phyloP scores from a whole-genome alignment of 495 filamentous ascomycete species.

The Geopyxis carbonaria region DNA sequence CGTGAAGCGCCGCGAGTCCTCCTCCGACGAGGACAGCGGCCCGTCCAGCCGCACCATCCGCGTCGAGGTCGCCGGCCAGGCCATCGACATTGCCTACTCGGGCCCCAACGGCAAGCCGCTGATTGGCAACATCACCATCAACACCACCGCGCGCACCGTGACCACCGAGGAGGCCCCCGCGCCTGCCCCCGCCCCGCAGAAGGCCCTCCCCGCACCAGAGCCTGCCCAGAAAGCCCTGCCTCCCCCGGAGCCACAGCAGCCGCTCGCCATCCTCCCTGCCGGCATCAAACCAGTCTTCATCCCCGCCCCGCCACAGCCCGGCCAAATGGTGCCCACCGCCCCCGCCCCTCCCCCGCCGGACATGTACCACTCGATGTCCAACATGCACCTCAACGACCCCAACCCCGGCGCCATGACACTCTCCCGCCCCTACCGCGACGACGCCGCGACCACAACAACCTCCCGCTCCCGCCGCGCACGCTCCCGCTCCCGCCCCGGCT shows the following conservation, averaged over 20 bases:
- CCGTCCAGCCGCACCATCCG: constrained; percentile 12
- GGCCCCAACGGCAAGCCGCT: constrained; percentile 17
- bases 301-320: constrained; percentile 14
- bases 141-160: constrained; percentile 21
- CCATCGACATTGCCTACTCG: constrained; percentile 21
- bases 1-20: constrained; percentile 1
- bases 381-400: constrained; percentile 1
- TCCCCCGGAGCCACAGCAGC: constrained; percentile 3
- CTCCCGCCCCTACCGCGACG: constrained; percentile 6
- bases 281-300: constrained; percentile 11
- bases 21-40: background rate
- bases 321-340: constrained; percentile 7
- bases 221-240: constrained; percentile 2
- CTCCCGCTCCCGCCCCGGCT: constrained; percentile 6
- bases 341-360: constrained; percentile 1
- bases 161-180: constrained; percentile 8
- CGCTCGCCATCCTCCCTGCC: background rate
- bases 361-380: constrained; percentile 1
- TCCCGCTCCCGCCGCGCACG: constrained; percentile 11
- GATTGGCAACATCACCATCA: constrained; percentile 23
- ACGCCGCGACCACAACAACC: constrained; percentile 2
- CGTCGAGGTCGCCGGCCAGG: constrained; percentile 20
- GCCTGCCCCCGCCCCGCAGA: constrained; percentile 4
- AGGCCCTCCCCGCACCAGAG: constrained; percentile 3
- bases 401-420: constrained; percentile 4